These are phyloP conservation scores for Cerrena zonata DNA, from an alignment of 1,284 basidiomycete species.

Conservation along the genomic window DNA sequence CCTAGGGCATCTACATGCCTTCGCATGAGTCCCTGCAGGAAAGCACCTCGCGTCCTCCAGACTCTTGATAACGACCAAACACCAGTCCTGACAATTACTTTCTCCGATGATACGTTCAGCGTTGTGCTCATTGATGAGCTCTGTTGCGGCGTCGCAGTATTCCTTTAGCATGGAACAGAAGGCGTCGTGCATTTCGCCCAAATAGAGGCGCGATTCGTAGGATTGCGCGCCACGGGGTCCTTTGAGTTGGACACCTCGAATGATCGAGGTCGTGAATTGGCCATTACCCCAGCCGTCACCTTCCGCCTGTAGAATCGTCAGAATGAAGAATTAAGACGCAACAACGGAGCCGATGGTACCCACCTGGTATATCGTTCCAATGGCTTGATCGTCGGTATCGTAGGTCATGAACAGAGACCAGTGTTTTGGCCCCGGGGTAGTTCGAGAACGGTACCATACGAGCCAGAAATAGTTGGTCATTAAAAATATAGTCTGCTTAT, in stretches of 20 bases:
- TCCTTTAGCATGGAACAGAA: slow-evolving; percentile 17
- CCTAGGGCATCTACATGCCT: slow-evolving; percentile 14
- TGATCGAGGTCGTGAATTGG: slow-evolving; percentile 14
- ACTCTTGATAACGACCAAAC: slow-evolving; percentile 15
- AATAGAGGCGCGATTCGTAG: slow-evolving; percentile 16
- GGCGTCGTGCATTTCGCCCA: slow-evolving; percentile 15
- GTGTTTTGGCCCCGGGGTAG: slow-evolving; percentile 16
- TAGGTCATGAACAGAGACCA: slow-evolving; percentile 19
- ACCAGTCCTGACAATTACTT: slow-evolving; percentile 19
- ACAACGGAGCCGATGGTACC: not conserved
- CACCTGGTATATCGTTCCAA: slow-evolving; percentile 17
- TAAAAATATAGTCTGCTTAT: not conserved
- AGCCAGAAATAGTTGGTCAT: slow-evolving; percentile 19
- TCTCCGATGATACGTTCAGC: slow-evolving; percentile 12
- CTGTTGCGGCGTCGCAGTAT: slow-evolving; percentile 18
- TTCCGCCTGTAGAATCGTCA: slow-evolving; percentile 11
- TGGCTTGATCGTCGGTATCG: slow-evolving; percentile 18
- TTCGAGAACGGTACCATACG: slow-evolving; percentile 17
- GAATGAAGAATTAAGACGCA: not conserved
- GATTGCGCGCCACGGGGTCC: slow-evolving; percentile 15
- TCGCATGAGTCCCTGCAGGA: slow-evolving; percentile 7
- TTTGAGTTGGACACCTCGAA: slow-evolving; percentile 16
- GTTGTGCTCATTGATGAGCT: slow-evolving; percentile 16
- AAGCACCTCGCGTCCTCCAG: slow-evolving; percentile 16
- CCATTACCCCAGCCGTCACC: slow-evolving; percentile 18